Evolutionary conservation across 1,284 basidiomycete species (phyloP).

Genomic region (Microbotryomycetes sp.): DNA sequence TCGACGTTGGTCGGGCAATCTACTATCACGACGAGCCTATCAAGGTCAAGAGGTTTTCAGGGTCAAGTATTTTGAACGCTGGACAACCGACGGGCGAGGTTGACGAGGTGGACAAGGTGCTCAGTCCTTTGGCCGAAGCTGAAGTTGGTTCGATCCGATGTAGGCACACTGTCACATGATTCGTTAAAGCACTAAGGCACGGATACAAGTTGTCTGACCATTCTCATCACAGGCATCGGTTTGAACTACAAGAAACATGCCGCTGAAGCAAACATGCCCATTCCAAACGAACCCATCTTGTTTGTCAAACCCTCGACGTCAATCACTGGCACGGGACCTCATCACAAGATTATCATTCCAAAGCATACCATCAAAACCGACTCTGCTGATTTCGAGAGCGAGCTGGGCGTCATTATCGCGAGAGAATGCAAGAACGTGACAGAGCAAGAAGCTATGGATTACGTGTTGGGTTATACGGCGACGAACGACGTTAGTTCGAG

Average conservation of each 20-base stretch:
- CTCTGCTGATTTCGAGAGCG: conserved; percentile 42
- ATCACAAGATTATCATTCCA: conserved; percentile 22
- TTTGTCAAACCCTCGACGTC: conserved; percentile 35
- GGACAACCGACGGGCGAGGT: conserved; percentile 39
- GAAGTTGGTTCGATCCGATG: conserved; percentile 31
- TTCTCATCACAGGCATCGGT: conserved; percentile 36
- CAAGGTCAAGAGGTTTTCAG: conserved; percentile 15
- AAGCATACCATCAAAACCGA: conserved; percentile 24
- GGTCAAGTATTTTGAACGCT: conserved; percentile 34
- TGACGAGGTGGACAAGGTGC: conserved; percentile 33
- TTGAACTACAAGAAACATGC: conserved; percentile 43
- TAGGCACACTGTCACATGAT: no score
- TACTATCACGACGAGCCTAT: conserved; percentile 24
- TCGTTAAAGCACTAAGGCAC: neutral
- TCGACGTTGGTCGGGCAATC: conserved; percentile 43
- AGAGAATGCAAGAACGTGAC: conserved; percentile 69
- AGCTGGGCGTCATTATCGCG: conserved; percentile 78
- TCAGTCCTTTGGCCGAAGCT: conserved; percentile 38
- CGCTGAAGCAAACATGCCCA: conserved; percentile 25
- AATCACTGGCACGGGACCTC: conserved; percentile 26
- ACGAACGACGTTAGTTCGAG: conserved; percentile 44
- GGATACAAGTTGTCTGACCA: neutral
- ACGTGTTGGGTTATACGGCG: conserved; percentile 34
- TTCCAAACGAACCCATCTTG: conserved; percentile 33
- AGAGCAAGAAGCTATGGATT: conserved; percentile 59